These are phyloP conservation scores for Fraxinus platypoda DNA, from an alignment of 305 asterid species.

Conservation along the genomic window DNA sequence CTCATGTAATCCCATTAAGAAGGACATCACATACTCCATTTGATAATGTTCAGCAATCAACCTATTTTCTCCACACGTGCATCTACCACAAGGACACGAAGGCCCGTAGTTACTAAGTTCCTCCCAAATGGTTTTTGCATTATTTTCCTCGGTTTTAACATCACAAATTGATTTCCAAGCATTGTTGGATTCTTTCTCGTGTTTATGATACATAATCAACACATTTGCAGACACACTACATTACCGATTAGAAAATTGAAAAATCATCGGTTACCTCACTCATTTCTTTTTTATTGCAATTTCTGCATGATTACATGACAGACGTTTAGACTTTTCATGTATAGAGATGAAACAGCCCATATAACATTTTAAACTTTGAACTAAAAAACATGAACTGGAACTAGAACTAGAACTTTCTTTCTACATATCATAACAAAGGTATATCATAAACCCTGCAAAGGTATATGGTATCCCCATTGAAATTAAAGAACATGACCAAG, in stretches of 20 bases:
- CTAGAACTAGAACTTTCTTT: background rate
- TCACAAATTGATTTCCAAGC: background rate
- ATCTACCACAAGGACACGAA: too few relatives aligned
- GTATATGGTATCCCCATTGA: background rate
- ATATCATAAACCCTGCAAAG: background rate
- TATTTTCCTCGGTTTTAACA: too few relatives aligned
- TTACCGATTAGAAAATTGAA: background rate
- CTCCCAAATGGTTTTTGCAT: too few relatives aligned
- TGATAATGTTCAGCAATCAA: too few relatives aligned
- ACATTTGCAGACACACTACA: background rate
- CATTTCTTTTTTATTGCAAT: background rate
- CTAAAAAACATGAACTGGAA: background rate
- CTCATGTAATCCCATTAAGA: too few relatives aligned
- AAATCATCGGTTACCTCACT: background rate
- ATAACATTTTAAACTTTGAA: background rate
- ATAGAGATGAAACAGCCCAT: background rate
- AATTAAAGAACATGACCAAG: background rate
- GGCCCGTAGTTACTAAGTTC: too few relatives aligned
- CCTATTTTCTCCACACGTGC: too few relatives aligned
- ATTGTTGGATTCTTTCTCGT: background rate
- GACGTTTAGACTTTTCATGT: background rate
- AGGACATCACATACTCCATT: too few relatives aligned
- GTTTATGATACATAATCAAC: background rate
- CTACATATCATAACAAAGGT: background rate
- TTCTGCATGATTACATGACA: background rate